phyloP scores from a whole-genome alignment of 129 eudicot species.

The Escallonia rubra region DNA sequence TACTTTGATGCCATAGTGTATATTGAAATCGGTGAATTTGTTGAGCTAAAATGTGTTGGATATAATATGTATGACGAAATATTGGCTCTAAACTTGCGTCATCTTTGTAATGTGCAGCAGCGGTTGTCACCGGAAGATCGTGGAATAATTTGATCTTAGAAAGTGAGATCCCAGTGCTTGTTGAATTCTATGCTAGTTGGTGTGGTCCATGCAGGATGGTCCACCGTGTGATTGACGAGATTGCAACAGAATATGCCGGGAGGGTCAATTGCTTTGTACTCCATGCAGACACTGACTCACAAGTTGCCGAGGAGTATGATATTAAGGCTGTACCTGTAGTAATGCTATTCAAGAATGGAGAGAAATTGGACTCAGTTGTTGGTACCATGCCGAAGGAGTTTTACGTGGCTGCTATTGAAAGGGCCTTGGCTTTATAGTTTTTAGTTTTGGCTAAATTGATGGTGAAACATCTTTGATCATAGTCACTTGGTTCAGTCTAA shows the following conservation, averaged over 20 bases:
- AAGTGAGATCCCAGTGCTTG: conserved; percentile 76
- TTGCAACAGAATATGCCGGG: conserved; percentile 77
- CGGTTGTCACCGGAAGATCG: conserved; percentile 56
- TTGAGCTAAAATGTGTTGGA: too few relatives aligned
- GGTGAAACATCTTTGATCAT: too few relatives aligned
- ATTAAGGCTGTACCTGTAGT: conserved; percentile 95
- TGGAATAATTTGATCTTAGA: conserved; percentile 66
- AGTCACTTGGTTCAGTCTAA: too few relatives aligned
- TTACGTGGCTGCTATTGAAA: conserved; percentile 83
- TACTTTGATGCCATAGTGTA: too few relatives aligned
- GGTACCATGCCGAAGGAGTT: conserved; percentile 99
- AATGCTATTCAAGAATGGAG: conserved; percentile 78
- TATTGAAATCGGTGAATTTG: too few relatives aligned
- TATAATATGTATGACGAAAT: too few relatives aligned
- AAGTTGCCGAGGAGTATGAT: conserved; percentile 67
- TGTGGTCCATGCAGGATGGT: conserved; percentile 99
- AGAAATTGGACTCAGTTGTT: conserved; percentile 53
- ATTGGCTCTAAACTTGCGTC: too few relatives aligned
- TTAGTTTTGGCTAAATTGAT: too few relatives aligned
- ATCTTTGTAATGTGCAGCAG: conserved; percentile 33
- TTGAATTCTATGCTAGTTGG: conserved; percentile 95
- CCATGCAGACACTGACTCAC: conserved; percentile 60
- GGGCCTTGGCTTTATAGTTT: conserved; percentile 43
- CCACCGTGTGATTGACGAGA: conserved; percentile 88
- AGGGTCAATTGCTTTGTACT: conserved; percentile 59